A percentile compares a stretch with the other conserved stretches of the same genome.
phyloP scores from a whole-genome alignment of 2,329 filamentous ascomycete genomes.

The Coniosporium tulheliwenetii region DNA sequence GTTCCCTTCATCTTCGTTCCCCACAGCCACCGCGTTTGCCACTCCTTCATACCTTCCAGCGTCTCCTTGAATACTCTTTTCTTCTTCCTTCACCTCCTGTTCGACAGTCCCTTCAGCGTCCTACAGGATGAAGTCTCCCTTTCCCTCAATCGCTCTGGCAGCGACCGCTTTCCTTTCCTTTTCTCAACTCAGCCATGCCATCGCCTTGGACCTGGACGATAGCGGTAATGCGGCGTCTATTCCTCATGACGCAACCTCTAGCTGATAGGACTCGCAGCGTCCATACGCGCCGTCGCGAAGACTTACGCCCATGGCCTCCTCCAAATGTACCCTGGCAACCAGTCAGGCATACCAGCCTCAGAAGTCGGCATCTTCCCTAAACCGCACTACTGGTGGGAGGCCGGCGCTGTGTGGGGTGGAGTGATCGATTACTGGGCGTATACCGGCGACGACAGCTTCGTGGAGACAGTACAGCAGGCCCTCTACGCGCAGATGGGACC shows the following conservation, averaged over 20 bases:
- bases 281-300: conserved; percentile 15
- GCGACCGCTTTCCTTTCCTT: background rate
- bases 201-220: background rate
- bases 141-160: background rate
- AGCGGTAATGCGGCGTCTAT: background rate
- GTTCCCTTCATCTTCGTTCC: too few relatives aligned
- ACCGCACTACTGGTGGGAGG: conserved; percentile 33
- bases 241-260: background rate
- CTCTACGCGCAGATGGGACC: conserved; percentile 26
- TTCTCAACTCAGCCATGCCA: background rate
- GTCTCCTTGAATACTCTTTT: too few relatives aligned
- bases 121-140: background rate
- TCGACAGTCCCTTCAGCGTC: background rate
- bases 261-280: conserved; percentile 7
- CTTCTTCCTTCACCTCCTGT: background rate
- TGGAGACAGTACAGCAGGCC: conserved; percentile 23
- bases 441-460: conserved; percentile 27
- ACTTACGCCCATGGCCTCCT: conserved; percentile 17
- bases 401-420: conserved; percentile 17
- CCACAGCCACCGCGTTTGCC: too few relatives aligned
- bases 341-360: conserved; percentile 11
- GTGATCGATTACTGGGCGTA: conserved; percentile 29
- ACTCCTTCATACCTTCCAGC: too few relatives aligned
- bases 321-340: conserved; percentile 18
- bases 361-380: conserved; percentile 23